Base-by-base conservation (phyloP, 768 basidiomycete genomes). In the Kwoniella mangroviensis region DNA sequence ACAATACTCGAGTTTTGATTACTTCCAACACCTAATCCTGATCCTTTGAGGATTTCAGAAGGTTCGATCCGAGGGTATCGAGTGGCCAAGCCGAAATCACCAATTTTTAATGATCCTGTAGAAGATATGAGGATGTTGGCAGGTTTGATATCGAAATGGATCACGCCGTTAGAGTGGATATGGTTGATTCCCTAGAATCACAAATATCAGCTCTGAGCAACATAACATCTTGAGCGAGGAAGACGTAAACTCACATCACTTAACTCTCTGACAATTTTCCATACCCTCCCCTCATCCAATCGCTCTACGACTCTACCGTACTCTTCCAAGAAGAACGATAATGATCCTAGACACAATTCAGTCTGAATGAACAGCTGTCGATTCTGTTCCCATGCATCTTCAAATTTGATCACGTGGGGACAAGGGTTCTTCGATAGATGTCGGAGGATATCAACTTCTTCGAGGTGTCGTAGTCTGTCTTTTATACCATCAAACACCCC, bases 11-110 rank as follows among this genome's bases (percentile, higher is more conserved):
- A 51, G 24, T 10, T n/a, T 26, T 12, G 41, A 58, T 43, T 43
- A 28, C 49, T 60, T 13, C 74, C 72, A 4, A 75, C 75, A 11
- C 79, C 82, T 12, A 83, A 66, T 7, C 82, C 82, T 10, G 81
- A 79, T 1, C 82, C 82, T 42, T 59, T 54, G 28, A 83, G 65
- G 22, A 83, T 81, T 51, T 75, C 73, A 5, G 84, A 77, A 24
- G 85, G 81, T n/a, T 79, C 79, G 0, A 86, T 85, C 45, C 94
- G 86, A 0, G 95, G 96, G 90, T 92, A 95, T 63, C 94, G 78
- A 13, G 93, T 92, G 13, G 96, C 95, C 88, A 99, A 92, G 9
- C 97, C 97, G 85, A 98, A 98, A 82, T 99, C 97, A 12, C 95
- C 95, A 82, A 99, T 95, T 86, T 93, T 94, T 85, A 99, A 91